Evolutionary conservation across 371 early-diverging fungal species (phyloP), one percentile per base, ranked within the genome.

Genomic region (Mucor lusitanicus): DNA sequence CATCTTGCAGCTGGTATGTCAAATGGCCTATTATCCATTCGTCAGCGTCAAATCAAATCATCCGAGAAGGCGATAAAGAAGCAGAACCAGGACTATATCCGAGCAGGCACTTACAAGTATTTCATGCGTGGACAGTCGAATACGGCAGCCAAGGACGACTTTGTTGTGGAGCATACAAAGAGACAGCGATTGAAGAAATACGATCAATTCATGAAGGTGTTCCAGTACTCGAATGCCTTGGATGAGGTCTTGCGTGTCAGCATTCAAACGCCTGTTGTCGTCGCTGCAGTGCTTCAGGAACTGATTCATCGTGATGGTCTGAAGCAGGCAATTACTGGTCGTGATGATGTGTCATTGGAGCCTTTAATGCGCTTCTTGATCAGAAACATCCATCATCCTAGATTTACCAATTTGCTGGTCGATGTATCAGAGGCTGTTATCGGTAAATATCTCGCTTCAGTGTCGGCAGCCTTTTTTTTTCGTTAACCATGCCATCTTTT

Each of bases 1-100:
- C 91, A 90, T 65, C 82, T 98, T 63, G 96, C 88, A 0, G 95
- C 93, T 28, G 99, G 99, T 73, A 96, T 96, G 95, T 83, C 94
- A 44, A 90, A 88, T 42, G 95, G 98, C n/a, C 76, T 93, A 39
- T 81, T 98, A 6, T 91, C 95, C 35, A 88, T 97, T 63, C 92
- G 95, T 42, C 89, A 91, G 64, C 89, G 96, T 44, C 85, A 87
- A 59, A 77, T 83, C 55, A 85, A 84, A 54, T 69, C 85, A 21
- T 84, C 85, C 13, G 89, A 92, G 73, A 81, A 66, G 48, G 80
- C 82, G 19, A 72, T 80, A 25, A 83, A 89, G 65, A 79, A 82
- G 25, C 74, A 84, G 48, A 75, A 76, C 21, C 73, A 80, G 54
- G 71, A 79, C 58, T 80, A 78, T 57, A 74, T 82, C 19, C 76